Conservation (phyloP, 352 stramenopile species). For the Pythium aphanidermatum region DNA sequence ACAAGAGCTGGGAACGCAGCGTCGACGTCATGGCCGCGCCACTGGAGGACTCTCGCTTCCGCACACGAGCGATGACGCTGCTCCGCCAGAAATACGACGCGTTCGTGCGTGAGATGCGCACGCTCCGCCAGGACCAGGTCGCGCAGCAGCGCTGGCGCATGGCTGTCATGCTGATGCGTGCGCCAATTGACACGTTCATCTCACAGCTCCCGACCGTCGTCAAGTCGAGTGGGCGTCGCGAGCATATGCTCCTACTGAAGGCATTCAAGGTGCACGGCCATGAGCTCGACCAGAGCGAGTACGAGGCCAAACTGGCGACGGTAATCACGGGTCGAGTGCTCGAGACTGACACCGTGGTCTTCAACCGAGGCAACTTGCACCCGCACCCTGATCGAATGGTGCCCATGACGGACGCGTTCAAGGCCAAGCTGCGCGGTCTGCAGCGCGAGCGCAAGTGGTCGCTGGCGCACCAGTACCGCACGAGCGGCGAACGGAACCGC, state of each 20-base stretch:
- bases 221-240: slow-evolving; percentile 16
- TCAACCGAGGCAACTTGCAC: slow-evolving; percentile 63
- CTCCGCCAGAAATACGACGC: slow-evolving; percentile 47
- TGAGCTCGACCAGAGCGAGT: slow-evolving; percentile 23
- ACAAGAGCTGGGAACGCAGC: slow-evolving; percentile 27
- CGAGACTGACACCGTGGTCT: slow-evolving; percentile 27
- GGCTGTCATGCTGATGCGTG: slow-evolving; percentile 7
- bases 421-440: slow-evolving; percentile 7
- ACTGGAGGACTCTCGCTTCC: slow-evolving; percentile 22
- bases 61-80: slow-evolving; percentile 28
- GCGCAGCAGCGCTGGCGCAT: slow-evolving; percentile 35
- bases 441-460: slow-evolving; percentile 9
- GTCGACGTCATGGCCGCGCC: slow-evolving; percentile 13
- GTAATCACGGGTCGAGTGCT: slow-evolving; percentile 40
- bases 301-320: slow-evolving; percentile 44
- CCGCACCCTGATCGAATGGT: slow-evolving; percentile 31
- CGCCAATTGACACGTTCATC: slow-evolving; percentile 18
- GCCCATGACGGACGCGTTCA: slow-evolving; percentile 5
- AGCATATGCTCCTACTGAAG: slow-evolving; percentile 49
- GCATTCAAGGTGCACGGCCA: slow-evolving; percentile 29
- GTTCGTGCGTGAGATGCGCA: slow-evolving; percentile 38
- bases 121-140: slow-evolving; percentile 26
- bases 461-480: slow-evolving; percentile 38
- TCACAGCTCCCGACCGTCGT: slow-evolving; percentile 15
- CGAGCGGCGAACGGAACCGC: slow-evolving; percentile 28